Evolutionary conservation across 352 stramenopile species (phyloP).

Genomic region (Phytopythium ostracodes): DNA sequence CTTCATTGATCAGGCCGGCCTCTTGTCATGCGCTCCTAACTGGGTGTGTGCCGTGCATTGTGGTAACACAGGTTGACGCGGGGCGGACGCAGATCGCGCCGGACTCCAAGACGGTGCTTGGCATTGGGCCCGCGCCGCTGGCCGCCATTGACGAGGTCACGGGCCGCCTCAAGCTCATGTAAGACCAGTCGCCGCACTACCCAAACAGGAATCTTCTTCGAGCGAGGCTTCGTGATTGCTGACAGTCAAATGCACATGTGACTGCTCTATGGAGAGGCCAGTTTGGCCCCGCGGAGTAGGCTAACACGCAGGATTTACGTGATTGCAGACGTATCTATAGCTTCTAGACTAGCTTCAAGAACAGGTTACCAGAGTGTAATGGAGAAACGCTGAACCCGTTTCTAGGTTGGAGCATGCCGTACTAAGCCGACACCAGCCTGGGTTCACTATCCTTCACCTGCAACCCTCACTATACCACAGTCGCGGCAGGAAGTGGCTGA

Average conservation of each 20-base stretch:
- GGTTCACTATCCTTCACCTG: no score
- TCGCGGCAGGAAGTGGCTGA: no score
- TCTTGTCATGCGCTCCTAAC: no score
- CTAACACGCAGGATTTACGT: no score
- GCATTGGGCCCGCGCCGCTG: conserved; percentile 71
- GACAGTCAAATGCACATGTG: background rate
- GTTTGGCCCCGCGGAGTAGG: no score
- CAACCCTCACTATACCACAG: no score
- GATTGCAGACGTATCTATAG: background rate
- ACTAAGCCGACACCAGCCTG: no score
- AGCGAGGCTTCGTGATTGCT: background rate
- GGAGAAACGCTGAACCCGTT: background rate
- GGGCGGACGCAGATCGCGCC: conserved; percentile 84
- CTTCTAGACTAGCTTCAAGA: background rate
- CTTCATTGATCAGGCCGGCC: no score
- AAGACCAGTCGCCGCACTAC: conserved; percentile 2
- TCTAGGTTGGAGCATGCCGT: no score
- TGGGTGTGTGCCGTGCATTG: background rate
- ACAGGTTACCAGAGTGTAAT: background rate
- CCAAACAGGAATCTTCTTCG: background rate
- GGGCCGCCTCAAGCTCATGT: conserved; percentile 86
- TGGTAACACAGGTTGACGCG: conserved; percentile 49
- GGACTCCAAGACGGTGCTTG: conserved; percentile 80
- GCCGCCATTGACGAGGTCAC: conserved; percentile 68
- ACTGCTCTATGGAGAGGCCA: no score